These are phyloP conservation scores for Sechiopsis laciniata DNA, from an alignment of 306 rosid genomes.

Conservation along the genomic window DNA sequence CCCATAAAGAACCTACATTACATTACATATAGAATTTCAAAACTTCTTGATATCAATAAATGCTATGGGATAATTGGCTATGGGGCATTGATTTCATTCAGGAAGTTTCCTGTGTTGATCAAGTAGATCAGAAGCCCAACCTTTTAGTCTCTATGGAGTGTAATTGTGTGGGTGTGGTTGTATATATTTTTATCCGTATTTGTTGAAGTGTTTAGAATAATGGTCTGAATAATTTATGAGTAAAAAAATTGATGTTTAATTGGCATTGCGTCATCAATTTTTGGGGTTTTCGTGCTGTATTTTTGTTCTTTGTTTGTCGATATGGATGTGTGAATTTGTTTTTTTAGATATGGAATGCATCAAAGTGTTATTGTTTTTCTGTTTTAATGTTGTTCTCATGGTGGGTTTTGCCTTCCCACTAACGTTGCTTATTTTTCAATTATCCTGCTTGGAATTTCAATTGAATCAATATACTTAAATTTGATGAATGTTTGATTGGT, in stretches of 20 bases:
- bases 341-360: background rate
- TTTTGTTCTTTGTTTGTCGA: background rate
- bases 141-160: background rate
- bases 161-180: background rate
- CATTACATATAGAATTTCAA: conserved; percentile 4
- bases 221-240: background rate
- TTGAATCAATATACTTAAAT: background rate
- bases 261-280: background rate
- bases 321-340: background rate
- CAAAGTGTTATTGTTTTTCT: background rate
- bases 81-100: no score
- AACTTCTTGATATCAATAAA: no score
- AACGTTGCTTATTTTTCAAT: background rate
- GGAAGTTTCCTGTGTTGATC: background rate
- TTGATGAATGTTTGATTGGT: background rate
- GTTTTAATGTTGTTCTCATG: background rate
- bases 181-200: background rate
- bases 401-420: background rate
- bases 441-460: background rate
- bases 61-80: no score
- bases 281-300: background rate
- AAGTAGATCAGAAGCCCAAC: background rate
- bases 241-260: no score
- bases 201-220: background rate
- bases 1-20: conserved; percentile 33